Evolutionary conservation across 805 yeast genomes (phyloP).

Genomic region (Lachancea cidri): DNA sequence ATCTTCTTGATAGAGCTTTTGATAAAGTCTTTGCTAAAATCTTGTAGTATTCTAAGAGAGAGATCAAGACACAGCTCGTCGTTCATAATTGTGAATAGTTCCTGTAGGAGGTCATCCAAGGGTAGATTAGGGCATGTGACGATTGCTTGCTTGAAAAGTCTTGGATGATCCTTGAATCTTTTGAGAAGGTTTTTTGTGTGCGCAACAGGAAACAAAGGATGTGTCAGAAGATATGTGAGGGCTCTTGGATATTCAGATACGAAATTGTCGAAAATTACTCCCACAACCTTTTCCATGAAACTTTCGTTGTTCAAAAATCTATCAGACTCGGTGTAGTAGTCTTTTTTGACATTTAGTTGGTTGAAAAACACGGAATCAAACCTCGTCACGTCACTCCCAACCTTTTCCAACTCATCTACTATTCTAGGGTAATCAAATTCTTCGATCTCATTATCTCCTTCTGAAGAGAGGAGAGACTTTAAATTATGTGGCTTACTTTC

Average conservation of each 20-base stretch:
- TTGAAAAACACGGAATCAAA: slow-evolving; percentile 33
- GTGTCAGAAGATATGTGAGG: slow-evolving; percentile 71
- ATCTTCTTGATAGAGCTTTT: slow-evolving; percentile 39
- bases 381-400: slow-evolving; percentile 17
- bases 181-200: slow-evolving; percentile 52
- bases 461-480: slow-evolving; percentile 21
- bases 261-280: slow-evolving; percentile 36
- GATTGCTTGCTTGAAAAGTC: slow-evolving; percentile 74
- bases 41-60: slow-evolving; percentile 59
- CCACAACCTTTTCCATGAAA: slow-evolving; percentile 45
- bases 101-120: slow-evolving; percentile 55
- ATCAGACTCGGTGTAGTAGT: slow-evolving; percentile 62
- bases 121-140: slow-evolving; percentile 71
- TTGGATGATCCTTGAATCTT: slow-evolving; percentile 48
- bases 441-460: slow-evolving; percentile 10
- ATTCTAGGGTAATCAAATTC: slow-evolving; percentile 23
- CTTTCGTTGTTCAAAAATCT: slow-evolving; percentile 51
- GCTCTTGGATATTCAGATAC: slow-evolving; percentile 46
- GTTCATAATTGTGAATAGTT: slow-evolving; percentile 50
- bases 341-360: slow-evolving; percentile 33
- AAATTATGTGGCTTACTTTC: slow-evolving; percentile 18
- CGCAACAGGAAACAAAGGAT: slow-evolving; percentile 73
- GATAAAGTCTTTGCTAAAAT: slow-evolving; percentile 55
- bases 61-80: slow-evolving; percentile 65
- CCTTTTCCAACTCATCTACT: slow-evolving; percentile 22